Evolutionary conservation across 148 eudicot genomes (phyloP), one percentile per base, ranked within the genome.

Genomic region (Rhododendron simsii): DNA sequence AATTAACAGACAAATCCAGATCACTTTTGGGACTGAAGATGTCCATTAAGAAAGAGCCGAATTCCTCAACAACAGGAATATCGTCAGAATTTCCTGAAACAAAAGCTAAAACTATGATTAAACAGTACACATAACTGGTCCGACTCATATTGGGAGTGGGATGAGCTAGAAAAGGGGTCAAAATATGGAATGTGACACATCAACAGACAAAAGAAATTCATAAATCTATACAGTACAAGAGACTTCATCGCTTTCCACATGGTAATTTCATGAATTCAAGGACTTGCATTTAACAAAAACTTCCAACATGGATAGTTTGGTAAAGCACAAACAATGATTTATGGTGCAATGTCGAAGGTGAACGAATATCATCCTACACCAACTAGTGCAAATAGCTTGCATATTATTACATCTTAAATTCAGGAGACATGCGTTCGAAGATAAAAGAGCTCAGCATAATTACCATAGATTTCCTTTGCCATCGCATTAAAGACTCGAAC

Each of bases 1-100:
- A 95, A 87, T 94, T 97, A 67, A 97, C 93, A 59, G 99, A 97
- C 81, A 97, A 82, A 91, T 97, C 98, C 7, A 97, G 92, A 90
- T 97, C 99, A 87, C 99, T 94, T 84, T 86, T 87, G 85, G 92
- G 30, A 90, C 90, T 89, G 90, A 97, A 97, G 88, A 95, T 91
- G 84, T 93, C 94, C 99, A 97, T 97, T 47, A 88, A 82, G 85
- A 92, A 97, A 63, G 99, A 97, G 83, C 99, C 99, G 81, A 95
- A 95, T 71, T 69, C 93, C 88, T 89, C 93, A 85, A 97, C 99
- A 35, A 91, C 90, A 77, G 98, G 98, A 88, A 85, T 90, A 16
- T 87, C 86, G 21, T 82, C 89, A 78, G 86, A 79, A 39, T 90
- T 80, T 67, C 98, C 99, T 96, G 92, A 76, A 90, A 92, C 55